Base-by-base conservation (phyloP, 2,329 filamentous ascomycete species). In the Xylariaceae sp. region DNA sequence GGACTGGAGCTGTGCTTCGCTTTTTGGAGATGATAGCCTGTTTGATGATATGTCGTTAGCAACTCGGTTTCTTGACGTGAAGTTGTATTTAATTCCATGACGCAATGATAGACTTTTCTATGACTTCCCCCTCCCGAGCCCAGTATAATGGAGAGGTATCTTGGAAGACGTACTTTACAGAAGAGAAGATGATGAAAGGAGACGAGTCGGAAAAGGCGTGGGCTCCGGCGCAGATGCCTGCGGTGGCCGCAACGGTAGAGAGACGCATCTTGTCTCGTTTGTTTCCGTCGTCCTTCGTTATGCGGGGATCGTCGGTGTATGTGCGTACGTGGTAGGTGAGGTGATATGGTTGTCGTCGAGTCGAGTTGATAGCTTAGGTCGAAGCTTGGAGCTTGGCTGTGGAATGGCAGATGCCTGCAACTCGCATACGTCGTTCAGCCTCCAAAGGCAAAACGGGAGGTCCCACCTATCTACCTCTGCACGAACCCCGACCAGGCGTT, bases 101-200 rank as follows among this genome's bases (percentile, higher is more conserved):
- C 12, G 35, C 18, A 15, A 27, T 44, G 33, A 15, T 19, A 22
- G 15, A 41, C 46, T 46, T 44, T 41, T 50, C 40, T 42, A 36
- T 30, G 57, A 35, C 22, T 7, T 47, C 19, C 45, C 39, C 14
- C 36, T 38, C 44, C 40, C 22, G 22, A 4, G 22, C 22, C 4
- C 7, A 27, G 22, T 27, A 7, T 27, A 27, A 7, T 7, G 22
- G 7, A 27, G 22, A 27, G 19, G 22, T 53, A 32, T 30, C 19
- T 35, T 31, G 35, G 5, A 31, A 19, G 22, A 36, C 85, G 63
- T 85, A 96, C 91, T 85, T 75, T 55, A 86, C 80, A 41, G 86
- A 92, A 31, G 92, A 96, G 68, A 95, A 86, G 58, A 96, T 74
- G 66, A 96, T 80, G 70, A 96, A 94, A 15, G 94, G 92, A 47